Base-by-base conservation (phyloP, 2,329 filamentous ascomycete species). In the Fusarium siculi region DNA sequence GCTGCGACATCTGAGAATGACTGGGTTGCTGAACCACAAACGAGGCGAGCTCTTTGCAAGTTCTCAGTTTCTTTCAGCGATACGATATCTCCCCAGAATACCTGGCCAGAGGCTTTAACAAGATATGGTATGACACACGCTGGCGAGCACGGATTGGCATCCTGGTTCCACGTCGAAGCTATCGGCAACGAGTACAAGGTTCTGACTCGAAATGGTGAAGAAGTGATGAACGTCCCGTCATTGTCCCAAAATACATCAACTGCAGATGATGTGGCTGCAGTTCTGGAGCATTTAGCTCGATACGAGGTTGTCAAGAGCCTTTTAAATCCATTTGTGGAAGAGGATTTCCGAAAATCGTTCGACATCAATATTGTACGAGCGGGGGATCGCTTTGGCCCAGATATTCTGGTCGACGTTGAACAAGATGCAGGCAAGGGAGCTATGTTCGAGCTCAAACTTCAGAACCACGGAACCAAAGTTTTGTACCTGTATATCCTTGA, bases 281-380 rank as follows among this genome's bases (percentile, higher is more conserved):
- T 62, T 9, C 1, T 72, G 0, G 59, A 58, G 19, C 70, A 72
- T 14, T 30, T 72, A 4, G 30, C 36, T 9, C 37, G 39, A 21
- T 72, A 65, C n/a, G 18, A 68, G 11, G 39, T 72, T 18, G 56
- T 58, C 10, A 58, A 28, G 5, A 14, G 16, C 8, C 49, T 72
- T 1, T 10, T 9, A 1, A 72, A 72, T n/a, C 16, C 43, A 3
- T 49, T 12, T 5, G 3, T 11, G 1, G 18, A 39, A 10, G 7
- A 21, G 4, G n/a, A 21, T 0, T 64, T 72, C 9, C 37, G 6
- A 11, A 21, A 25, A 3, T 65, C 46, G 3, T 53, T 72, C 2
- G n/a, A 50, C 9, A 39, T 63, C 9, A 25, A 32, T 14, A 44
- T 72, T 12, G n/a, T 34, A 3, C 50, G 21, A 14, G n/a, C 14